phyloP scores from a whole-genome alignment of 305 asterid species.

The Monarda citriodora region DNA sequence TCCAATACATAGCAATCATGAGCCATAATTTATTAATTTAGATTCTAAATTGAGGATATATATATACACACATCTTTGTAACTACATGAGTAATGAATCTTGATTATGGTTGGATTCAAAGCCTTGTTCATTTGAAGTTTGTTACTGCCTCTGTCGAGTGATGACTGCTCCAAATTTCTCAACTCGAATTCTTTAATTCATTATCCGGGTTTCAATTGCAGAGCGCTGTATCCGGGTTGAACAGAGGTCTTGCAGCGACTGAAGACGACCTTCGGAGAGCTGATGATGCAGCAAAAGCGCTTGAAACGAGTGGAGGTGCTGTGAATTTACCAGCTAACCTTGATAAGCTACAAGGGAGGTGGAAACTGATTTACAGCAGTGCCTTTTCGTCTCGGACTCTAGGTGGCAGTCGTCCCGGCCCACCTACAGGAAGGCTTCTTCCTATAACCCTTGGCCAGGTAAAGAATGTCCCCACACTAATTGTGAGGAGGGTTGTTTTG shows the following conservation, averaged over 20 bases:
- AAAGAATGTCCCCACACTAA: background rate
- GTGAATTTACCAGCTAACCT: conserved; percentile 61
- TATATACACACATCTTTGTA: background rate
- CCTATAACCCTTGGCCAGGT: conserved; percentile 98
- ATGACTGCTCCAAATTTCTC: background rate
- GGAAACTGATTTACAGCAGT: conserved; percentile 94
- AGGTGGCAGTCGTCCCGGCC: conserved; percentile 99
- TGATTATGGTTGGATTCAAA: too few species aligned
- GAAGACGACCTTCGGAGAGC: conserved; percentile 81
- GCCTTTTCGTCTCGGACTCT: conserved; percentile 91
- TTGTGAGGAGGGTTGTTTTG: too few species aligned
- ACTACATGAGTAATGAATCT: background rate
- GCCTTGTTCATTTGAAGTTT: background rate
- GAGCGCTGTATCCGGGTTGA: conserved; percentile 92
- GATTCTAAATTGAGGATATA: background rate
- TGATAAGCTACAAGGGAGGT: conserved; percentile 90
- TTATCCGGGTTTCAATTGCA: conserved; percentile 28
- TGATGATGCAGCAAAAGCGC: conserved; percentile 84
- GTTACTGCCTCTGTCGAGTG: too few species aligned
- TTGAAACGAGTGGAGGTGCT: conserved; percentile 67
- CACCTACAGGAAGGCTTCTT: conserved; percentile 91
- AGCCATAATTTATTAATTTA: background rate
- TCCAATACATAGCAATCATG: background rate
- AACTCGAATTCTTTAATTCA: background rate
- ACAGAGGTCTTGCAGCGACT: conserved; percentile 94